A percentile compares a stretch with the other conserved stretches of the same genome.
Evolutionary conservation across 345 rosid species (phyloP).

Genomic region (Melaleuca alternifolia): DNA sequence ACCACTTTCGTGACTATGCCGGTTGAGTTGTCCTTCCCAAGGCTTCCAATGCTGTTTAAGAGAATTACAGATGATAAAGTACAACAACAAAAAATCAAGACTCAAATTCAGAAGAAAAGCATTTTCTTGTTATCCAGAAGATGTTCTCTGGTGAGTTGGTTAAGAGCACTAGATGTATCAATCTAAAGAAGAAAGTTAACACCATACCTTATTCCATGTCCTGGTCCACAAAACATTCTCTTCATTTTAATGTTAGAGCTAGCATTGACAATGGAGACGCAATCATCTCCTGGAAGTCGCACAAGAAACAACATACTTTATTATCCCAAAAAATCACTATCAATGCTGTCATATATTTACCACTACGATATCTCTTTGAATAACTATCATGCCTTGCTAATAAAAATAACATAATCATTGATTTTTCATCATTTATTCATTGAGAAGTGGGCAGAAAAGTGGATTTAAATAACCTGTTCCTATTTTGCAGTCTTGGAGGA

Average conservation of each 20-base stretch:
- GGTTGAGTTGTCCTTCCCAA: conserved; percentile 72
- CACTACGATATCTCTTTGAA: neutral
- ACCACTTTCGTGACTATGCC: conserved; percentile 77
- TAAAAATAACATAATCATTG: neutral
- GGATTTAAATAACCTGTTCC: conserved; percentile 67
- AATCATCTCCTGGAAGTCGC: conserved; percentile 73
- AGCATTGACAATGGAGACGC: conserved; percentile 79
- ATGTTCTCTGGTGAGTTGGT: neutral
- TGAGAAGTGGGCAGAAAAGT: neutral
- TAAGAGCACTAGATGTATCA: neutral
- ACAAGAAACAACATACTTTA: neutral
- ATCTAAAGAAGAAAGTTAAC: neutral
- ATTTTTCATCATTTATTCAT: neutral
- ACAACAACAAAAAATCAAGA: neutral
- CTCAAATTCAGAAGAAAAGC: neutral
- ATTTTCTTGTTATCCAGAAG: neutral
- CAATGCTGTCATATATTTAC: neutral
- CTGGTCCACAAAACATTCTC: conserved; percentile 84
- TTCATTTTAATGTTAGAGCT: conserved; percentile 81
- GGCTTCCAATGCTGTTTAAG: conserved; percentile 74
- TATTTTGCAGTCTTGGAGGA: conserved; percentile 77
- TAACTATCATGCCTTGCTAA: neutral
- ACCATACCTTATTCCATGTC: conserved; percentile 89
- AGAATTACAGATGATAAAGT: neutral
- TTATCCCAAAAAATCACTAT: neutral